These are phyloP conservation scores for Amoebophrya sp. DNA, from an alignment of 169 alveolate genomes.

Conservation along the genomic window DNA sequence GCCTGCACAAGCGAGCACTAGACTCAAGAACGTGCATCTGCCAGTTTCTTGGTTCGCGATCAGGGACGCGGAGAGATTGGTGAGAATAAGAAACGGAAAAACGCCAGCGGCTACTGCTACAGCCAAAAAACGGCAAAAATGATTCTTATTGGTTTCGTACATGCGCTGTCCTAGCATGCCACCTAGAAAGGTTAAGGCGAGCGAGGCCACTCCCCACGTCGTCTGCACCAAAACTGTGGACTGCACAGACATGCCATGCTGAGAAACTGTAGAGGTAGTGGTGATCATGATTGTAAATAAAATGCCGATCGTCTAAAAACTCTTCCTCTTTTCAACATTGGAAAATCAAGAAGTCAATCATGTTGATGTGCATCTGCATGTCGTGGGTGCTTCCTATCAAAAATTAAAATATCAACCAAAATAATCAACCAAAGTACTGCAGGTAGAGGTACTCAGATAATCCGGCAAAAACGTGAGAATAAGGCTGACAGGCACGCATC, in stretches of 20 bases:
- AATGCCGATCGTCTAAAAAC: too few relatives aligned
- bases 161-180: constrained; percentile 25
- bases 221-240: neutral
- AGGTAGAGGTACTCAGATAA: neutral
- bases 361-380: too few relatives aligned
- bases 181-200: neutral
- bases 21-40: neutral
- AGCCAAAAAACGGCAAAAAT: neutral
- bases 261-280: neutral
- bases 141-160: neutral
- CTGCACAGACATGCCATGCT: neutral
- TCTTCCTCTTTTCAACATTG: too few relatives aligned
- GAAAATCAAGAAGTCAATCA: too few relatives aligned
- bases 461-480: constrained; percentile 30
- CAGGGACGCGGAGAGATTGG: neutral
- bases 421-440: too few relatives aligned
- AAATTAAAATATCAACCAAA: too few relatives aligned
- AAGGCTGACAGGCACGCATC: neutral
- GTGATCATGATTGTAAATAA: too few relatives aligned
- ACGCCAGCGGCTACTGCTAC: neutral
- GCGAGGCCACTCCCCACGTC: neutral
- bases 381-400: too few relatives aligned
- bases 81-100: neutral
- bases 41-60: neutral
- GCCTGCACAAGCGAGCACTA: neutral